These are phyloP conservation scores for Psidium guajava DNA, from an alignment of 345 rosid genomes.

Conservation along the genomic window DNA sequence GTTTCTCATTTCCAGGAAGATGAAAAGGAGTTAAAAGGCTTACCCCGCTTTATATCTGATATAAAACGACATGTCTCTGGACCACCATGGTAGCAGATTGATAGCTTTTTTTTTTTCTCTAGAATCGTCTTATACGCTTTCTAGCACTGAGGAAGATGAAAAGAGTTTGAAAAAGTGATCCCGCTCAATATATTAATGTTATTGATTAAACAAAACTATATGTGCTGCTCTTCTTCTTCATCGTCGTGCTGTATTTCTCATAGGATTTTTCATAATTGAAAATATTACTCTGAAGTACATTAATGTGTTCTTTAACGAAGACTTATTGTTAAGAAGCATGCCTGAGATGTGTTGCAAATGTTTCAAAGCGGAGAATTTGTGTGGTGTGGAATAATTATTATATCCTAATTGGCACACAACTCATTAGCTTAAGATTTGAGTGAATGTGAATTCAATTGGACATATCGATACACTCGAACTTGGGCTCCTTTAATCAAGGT, in stretches of 20 bases:
- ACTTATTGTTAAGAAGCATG: not conserved
- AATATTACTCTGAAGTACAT: not conserved
- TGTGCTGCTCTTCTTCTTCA: not conserved
- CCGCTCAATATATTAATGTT: not conserved
- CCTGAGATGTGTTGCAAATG: not conserved
- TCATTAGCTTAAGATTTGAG: not conserved
- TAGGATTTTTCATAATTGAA: not conserved
- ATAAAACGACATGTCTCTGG: not conserved
- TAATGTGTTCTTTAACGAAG: not conserved
- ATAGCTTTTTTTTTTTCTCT: not conserved
- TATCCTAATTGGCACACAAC: not conserved
- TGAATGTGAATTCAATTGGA: not conserved
- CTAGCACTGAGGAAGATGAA: not conserved
- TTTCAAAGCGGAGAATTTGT: rapidly evolving
- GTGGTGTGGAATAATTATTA: not conserved
- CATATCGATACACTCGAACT: not conserved
- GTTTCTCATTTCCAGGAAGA: not conserved
- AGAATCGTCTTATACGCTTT: not conserved
- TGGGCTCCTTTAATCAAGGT: not conserved
- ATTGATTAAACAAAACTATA: not conserved
- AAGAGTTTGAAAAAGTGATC: not conserved
- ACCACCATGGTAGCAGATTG: not conserved
- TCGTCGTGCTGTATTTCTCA: not conserved
- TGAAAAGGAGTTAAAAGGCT: not conserved
- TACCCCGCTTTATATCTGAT: not conserved